Conservation (phyloP, 768 basidiomycete species). For the Gloeopeniophorella convolvens region DNA sequence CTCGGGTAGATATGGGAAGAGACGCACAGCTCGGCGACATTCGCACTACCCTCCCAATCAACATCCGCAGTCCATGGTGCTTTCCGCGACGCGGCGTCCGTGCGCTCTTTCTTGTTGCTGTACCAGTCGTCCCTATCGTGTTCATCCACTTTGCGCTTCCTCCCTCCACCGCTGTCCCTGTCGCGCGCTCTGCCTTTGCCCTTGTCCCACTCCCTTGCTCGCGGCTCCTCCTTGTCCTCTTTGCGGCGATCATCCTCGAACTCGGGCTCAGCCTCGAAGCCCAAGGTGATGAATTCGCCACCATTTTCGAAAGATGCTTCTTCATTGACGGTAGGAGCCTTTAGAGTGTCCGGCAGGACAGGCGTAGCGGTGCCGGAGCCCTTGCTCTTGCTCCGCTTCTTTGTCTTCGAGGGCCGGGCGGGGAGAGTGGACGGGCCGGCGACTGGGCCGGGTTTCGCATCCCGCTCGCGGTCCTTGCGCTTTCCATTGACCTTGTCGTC, state of each 20-base stretch:
- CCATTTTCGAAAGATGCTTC: conserved; percentile 14
- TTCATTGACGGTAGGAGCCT: background rate
- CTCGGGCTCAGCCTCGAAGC: conserved; percentile 15
- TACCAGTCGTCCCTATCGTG: conserved; percentile 45
- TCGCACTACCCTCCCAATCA: conserved; percentile 66
- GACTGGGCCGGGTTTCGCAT: background rate
- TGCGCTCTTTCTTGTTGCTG: conserved; percentile 46
- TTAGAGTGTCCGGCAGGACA: background rate
- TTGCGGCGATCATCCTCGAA: conserved; percentile 20
- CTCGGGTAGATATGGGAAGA: background rate
- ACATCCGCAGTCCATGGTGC: conserved; percentile 61
- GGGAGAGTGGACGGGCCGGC: conserved; percentile 2
- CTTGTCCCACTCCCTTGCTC: conserved; percentile 18
- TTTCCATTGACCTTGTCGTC: background rate
- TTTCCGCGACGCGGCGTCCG: conserved; percentile 46
- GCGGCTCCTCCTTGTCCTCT: background rate
- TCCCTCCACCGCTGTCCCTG: conserved; percentile 24
- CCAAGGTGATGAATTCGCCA: conserved; percentile 15
- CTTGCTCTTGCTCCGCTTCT: background rate
- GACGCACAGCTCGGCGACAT: conserved; percentile 80
- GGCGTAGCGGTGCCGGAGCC: conserved; percentile 6
- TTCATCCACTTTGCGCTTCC: conserved; percentile 45
- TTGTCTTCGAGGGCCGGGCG: background rate
- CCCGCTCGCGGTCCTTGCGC: background rate
- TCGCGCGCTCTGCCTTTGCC: conserved; percentile 15